Base-by-base conservation (phyloP, 768 basidiomycete genomes). In the Crucibulum laeve region DNA sequence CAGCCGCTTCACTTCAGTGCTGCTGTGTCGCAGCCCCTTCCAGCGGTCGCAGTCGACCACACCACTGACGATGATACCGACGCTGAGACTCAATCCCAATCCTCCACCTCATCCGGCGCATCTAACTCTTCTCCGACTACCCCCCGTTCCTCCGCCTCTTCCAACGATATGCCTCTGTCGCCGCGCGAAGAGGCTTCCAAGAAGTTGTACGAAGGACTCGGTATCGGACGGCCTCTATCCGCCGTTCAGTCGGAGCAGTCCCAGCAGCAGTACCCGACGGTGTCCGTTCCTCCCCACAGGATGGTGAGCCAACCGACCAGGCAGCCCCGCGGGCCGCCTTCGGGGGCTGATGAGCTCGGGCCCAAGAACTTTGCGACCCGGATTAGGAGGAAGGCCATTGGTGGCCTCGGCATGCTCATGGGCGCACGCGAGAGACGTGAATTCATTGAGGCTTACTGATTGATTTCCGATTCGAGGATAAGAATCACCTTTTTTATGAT, bases 321-420 rank as follows among this genome's bases (percentile, higher is more conserved):
- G 63, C 91, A 92, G 70, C 91, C 91, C 55, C 79, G 82, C 46
- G 91, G 91, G 54, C 91, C 91, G 44, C 91, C 91, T 34, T 86
- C 86, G 18, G 84, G 86, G 57, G 80, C 81, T 50, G 90, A 92
- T 56, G 90, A 92, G 58, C 79, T 92, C 39, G 84, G 85, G 15
- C 84, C 87, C 34, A 85, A 87, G 75, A 92, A 92, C 62, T 92
- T 92, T 70, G 90, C 90, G 5, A 82, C 82, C 26, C 80, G 90
- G 54, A 85, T 88, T 65, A 77, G 89, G 64, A 79, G 87, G 56
- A 80, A 86, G 72, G 89, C 90, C 15, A 86, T 91, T 47, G 87
- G 84, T 25, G 87, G 88, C 21, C 68, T 91, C 40, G 84, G 84
- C 43, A 77, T 77, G 57, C 76, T 91, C 53, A 82, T 90, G 77